Conservation (phyloP, 495 filamentous ascomycete genomes). For the Talaromyces adpressus region DNA sequence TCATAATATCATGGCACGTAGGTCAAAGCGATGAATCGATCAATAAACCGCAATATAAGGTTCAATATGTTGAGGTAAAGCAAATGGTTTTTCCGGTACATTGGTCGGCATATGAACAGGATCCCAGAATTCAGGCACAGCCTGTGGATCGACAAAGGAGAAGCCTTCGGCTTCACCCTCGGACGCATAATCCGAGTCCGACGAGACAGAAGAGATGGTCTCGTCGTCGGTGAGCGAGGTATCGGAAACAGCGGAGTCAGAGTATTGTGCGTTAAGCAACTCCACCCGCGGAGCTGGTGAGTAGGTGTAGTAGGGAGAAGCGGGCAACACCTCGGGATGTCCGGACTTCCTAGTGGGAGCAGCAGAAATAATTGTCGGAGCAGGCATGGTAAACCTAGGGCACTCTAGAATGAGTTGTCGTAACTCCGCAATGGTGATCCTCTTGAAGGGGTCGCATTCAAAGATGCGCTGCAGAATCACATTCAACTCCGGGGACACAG, state of each 20-base stretch:
- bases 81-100: background rate
- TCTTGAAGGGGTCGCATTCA: constrained; percentile 75
- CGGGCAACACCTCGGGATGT: constrained; percentile 1
- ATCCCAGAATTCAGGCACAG: constrained; percentile 7
- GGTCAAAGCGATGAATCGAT: background rate
- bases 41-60: constrained; percentile 5
- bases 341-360: background rate
- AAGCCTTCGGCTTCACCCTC: constrained; percentile 25
- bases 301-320: background rate
- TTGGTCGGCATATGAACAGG: background rate
- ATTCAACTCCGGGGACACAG: constrained; percentile 85
- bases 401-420: constrained; percentile 70
- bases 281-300: constrained; percentile 18
- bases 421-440: constrained; percentile 81
- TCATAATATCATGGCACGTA: constrained; percentile 6
- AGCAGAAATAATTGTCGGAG: constrained; percentile 3
- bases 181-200: constrained; percentile 22
- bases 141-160: constrained; percentile 8
- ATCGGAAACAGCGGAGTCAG: constrained; percentile 36
- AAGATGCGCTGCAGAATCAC: constrained; percentile 84
- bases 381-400: constrained; percentile 59
- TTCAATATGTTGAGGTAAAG: background rate
- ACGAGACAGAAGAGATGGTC: constrained; percentile 31
- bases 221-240: constrained; percentile 35
- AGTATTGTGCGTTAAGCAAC: constrained; percentile 29